Percentiles rank a stretch among this genome's conserved stretches.
These are phyloP conservation scores for Cicer chorassanicum DNA, from an alignment of 306 rosid genomes.

Conservation along the genomic window DNA sequence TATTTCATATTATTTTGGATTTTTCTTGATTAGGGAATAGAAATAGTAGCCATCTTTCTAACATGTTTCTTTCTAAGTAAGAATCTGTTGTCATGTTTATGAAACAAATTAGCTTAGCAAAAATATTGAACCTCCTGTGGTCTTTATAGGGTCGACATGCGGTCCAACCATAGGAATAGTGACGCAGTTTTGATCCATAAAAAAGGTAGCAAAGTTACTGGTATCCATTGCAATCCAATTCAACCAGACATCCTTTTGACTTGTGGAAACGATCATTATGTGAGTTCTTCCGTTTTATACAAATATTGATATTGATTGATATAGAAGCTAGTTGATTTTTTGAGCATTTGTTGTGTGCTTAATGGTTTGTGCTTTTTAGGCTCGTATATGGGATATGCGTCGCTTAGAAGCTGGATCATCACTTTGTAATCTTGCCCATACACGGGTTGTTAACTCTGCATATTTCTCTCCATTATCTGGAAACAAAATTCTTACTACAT, in stretches of 20 bases:
- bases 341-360: background rate
- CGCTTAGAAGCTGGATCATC: slow-evolving; percentile 70
- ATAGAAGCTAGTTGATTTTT: slow-evolving; percentile 7
- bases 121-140: slow-evolving; percentile 25
- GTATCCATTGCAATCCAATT: slow-evolving; percentile 92
- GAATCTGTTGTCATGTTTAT: slow-evolving; percentile 12
- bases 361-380: slow-evolving; percentile 56
- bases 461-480: slow-evolving; percentile 87
- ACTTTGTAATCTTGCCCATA: slow-evolving; percentile 63
- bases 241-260: slow-evolving; percentile 90
- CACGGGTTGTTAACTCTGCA: slow-evolving; percentile 92
- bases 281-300: slow-evolving; percentile 53
- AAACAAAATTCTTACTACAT: slow-evolving; percentile 82
- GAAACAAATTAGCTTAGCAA: slow-evolving; percentile 8
- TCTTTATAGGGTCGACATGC: slow-evolving; percentile 71
- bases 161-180: slow-evolving; percentile 65
- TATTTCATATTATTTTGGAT: no score
- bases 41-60: slow-evolving; percentile 5
- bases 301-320: background rate
- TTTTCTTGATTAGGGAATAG: slow-evolving; percentile 30
- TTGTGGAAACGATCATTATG: slow-evolving; percentile 95
- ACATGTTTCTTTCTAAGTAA: background rate
- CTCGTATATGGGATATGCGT: slow-evolving; percentile 95
- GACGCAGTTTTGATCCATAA: slow-evolving; percentile 86
- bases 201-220: slow-evolving; percentile 82